These are phyloP conservation scores for Fusarium tricinctum DNA, from an alignment of 2,329 filamentous ascomycete genomes.

Conservation along the genomic window DNA sequence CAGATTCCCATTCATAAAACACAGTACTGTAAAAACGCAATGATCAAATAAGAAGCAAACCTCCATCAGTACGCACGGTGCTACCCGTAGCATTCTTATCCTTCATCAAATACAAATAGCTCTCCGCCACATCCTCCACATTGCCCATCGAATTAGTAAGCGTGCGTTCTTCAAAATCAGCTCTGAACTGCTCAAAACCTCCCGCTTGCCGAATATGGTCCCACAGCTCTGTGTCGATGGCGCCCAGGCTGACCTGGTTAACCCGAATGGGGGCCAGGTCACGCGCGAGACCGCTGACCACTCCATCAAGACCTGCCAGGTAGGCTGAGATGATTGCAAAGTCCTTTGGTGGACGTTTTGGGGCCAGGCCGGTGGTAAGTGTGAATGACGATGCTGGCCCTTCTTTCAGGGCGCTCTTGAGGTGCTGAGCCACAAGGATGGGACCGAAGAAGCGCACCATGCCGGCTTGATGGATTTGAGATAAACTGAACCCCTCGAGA, in stretches of 20 bases:
- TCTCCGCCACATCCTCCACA: not conserved
- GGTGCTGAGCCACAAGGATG: not conserved
- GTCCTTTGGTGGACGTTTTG: not conserved
- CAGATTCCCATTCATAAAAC: no score
- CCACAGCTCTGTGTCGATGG: not conserved
- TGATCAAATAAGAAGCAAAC: not conserved
- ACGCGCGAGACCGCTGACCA: not conserved
- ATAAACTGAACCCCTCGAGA: not conserved
- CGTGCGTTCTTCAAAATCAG: not conserved
- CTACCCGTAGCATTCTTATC: constrained; percentile 6
- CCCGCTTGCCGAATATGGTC: not conserved
- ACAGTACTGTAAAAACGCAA: no score
- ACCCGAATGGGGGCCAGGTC: not conserved
- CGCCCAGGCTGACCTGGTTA: not conserved
- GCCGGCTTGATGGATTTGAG: not conserved
- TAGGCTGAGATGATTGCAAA: not conserved
- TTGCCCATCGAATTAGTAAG: not conserved
- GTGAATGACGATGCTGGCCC: not conserved
- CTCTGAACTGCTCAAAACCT: not conserved
- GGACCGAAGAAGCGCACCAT: constrained; percentile 4
- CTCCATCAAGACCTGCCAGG: not conserved
- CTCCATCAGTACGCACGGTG: not conserved
- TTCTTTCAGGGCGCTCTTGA: not conserved
- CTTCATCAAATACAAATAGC: constrained; percentile 14
- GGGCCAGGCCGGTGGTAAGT: not conserved